phyloP scores from a whole-genome alignment of 768 basidiomycete species.

The Leccinum boreale region DNA sequence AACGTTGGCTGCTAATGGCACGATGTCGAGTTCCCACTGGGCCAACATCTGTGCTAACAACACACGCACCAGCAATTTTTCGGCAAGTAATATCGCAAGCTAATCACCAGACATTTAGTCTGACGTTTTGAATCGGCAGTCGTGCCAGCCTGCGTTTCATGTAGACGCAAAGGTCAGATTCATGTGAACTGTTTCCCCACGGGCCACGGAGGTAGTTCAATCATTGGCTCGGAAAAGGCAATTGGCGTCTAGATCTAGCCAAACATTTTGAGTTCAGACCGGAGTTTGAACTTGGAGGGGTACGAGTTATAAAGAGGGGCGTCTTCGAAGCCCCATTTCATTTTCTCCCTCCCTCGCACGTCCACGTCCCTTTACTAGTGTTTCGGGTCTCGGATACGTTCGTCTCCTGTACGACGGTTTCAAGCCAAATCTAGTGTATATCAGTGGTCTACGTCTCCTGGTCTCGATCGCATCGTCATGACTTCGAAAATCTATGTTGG shows the following conservation, averaged over 20 bases:
- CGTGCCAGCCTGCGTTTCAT: background rate
- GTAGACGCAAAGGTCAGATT: background rate
- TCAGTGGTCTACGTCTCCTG: constrained; percentile 28
- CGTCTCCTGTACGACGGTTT: constrained; percentile 49
- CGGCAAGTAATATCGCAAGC: background rate
- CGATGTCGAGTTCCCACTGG: constrained; percentile 2
- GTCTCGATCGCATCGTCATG: constrained; percentile 51
- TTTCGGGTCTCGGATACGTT: constrained; percentile 56
- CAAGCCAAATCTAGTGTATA: constrained; percentile 48
- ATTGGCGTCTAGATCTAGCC: constrained; percentile 19
- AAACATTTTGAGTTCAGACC: constrained; percentile 32
- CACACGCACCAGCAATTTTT: background rate
- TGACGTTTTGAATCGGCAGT: background rate
- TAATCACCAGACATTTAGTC: background rate
- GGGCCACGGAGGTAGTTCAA: constrained; percentile 18
- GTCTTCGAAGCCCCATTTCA: constrained; percentile 29
- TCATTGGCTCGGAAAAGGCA: constrained; percentile 21
- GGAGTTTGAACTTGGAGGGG: constrained; percentile 47
- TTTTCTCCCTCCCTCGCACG: constrained; percentile 43
- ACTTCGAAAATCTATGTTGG: constrained; percentile 85
- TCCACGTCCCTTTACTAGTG: constrained; percentile 47
- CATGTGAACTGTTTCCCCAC: background rate
- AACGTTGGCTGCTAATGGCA: background rate
- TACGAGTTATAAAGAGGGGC: constrained; percentile 42
- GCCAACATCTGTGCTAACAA: background rate